Evolutionary conservation across 768 basidiomycete genomes (phyloP), one percentile per base, ranked within the genome.

Genomic region (Strobilomyces dryophilus): DNA sequence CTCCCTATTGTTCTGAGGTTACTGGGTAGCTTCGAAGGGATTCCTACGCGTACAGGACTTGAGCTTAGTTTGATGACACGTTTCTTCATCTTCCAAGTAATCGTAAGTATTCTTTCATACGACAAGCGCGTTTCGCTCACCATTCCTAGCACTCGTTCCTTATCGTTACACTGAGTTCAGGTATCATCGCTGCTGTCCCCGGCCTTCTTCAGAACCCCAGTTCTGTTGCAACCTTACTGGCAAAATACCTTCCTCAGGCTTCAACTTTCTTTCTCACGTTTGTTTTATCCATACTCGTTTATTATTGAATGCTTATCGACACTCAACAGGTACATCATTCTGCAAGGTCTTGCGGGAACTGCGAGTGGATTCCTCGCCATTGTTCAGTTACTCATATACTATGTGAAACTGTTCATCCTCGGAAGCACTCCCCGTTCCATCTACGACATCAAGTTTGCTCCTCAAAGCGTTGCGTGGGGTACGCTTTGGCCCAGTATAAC

Each of bases 41-140:
- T 93, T 18, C 94, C 95, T 0, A 85, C 89, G 59, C 78, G 79
- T 32, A 89, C 85, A 0, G 86, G 83, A 1, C 71, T 98, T 39
- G 95, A 99, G 61, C 78, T 97, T 5, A 89, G 87, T 47, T 71
- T 99, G 64, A 97, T 98, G 95, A 85, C 83, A 1, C 77, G 97
- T 20, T 98, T 79, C 73, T 95, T 95, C 74, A 74, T 92, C 57
- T 97, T 97, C 79, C 87, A 89, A 73, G 89, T 95, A 45, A 73
- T 97, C 49, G 92, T 95, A 71, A 58, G 91, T 82, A 5, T 41
- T 21, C 10, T 43, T 45, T 11, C 4, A 11, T 26, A 14, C 43
- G 12, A 47, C 14, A 9, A n/a, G 14, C 8, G 0, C 5, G 9
- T 35, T 4, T 46, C 27, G 17, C 18, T 62, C 26, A 51, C 14